Base-by-base conservation (phyloP, 1,139 yeast genomes). In the Taiozyma sp. region DNA sequence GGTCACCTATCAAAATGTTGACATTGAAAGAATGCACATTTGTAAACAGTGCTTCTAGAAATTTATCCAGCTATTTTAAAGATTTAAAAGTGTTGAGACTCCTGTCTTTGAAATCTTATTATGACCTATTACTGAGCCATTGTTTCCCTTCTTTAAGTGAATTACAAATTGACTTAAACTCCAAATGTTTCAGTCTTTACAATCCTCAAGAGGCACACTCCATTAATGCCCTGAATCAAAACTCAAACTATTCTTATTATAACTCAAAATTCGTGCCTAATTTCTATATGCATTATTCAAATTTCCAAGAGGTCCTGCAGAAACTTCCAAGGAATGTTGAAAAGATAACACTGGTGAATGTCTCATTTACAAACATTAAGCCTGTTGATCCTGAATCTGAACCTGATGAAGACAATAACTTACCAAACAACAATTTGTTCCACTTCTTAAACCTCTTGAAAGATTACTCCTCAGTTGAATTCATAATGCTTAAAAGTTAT, bases 81-180 rank as follows among this genome's bases (percentile, higher is more conserved):
- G 62, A 69, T 29, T 77, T 79, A 1, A 56, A 63, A 4, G 54
- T 59, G 8, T 62, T 81, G 30, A 64, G 69, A 48, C 64, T 82
- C 36, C 53, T 66, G 13, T 66, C 72, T 39, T 64, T 81, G 14
- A 63, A 65, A 28, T 70, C 76, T 19, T 73, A 72, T 29, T 70
- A 65, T 32, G 84, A 80, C 56, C 67, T 82, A 44, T 72, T 83
- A 3, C 59, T 79, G 38, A 77, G 79, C 45, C 82, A 78, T 59
- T 76, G 72, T 52, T 71, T 81, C 49, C 61, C 65, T 1, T 61
- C 67, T 5, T 59, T 81, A 42, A 64, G 59, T 22, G 62, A 65
- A 22, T 45, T 71, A 14, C 62, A 71, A 4, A 63, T 82, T 24
- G 86, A 81, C 57, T 62, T 81, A 47, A 69, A 70, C 49, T 80